phyloP scores from a whole-genome alignment of 495 filamentous ascomycete genomes.

The Neurospora cerealis region DNA sequence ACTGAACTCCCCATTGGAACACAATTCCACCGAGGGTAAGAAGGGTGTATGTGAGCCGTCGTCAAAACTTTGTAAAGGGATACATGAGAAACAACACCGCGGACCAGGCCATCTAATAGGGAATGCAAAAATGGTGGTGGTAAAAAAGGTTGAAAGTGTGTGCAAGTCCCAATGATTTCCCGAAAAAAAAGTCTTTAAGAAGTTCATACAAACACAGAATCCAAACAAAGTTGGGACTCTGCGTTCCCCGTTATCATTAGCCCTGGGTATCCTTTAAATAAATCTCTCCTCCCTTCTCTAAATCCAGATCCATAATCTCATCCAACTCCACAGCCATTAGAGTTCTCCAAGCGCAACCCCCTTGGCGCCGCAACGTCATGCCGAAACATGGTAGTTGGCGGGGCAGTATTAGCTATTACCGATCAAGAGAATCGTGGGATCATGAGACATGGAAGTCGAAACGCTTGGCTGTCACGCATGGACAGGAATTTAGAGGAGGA shows the following conservation, averaged over 20 bases:
- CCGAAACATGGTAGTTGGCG: not conserved
- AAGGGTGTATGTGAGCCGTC: not conserved
- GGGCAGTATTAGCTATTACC: conserved; percentile 24
- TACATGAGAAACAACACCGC: not conserved
- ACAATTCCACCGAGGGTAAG: not conserved
- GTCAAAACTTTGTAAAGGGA: not conserved
- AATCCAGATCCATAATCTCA: not conserved
- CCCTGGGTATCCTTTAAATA: not conserved
- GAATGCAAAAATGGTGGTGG: not conserved
- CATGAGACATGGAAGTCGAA: conserved; percentile 19
- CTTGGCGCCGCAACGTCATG: not conserved
- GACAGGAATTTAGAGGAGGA: conserved; percentile 55
- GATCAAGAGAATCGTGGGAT: conserved; percentile 25
- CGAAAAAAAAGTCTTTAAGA: conserved; percentile 3
- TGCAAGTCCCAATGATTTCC: conserved; percentile 1
- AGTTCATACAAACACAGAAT: not conserved
- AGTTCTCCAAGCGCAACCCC: not conserved
- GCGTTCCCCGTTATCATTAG: conserved; percentile 2
- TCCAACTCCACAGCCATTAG: not conserved
- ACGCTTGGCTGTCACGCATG: not conserved
- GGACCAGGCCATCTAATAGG: not conserved
- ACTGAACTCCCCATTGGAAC: not conserved
- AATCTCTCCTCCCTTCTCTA: not conserved
- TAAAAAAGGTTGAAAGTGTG: not conserved
- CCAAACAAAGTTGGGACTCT: not conserved